Evolutionary conservation across 805 yeast genomes (phyloP), one percentile per base, ranked within the genome.

Genomic region (Kodamaea kakaduensis): DNA sequence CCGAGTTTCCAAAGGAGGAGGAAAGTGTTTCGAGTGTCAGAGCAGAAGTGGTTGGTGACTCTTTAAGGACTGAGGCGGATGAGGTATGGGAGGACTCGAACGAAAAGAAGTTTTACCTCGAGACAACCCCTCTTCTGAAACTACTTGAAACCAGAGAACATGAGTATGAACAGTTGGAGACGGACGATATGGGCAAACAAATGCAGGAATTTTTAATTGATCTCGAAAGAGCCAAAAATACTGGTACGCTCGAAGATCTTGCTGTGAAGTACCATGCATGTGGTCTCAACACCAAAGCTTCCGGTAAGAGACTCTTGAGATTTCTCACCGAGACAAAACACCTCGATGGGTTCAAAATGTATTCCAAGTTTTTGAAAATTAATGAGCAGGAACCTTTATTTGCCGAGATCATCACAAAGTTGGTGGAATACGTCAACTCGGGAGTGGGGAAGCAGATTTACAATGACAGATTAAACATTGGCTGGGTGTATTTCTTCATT

Each of bases 231-330:
- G 71, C 71, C 0, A 50, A 58, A 3, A 61, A 18, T 2, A 29
- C 72, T 1, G 74, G 66, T 6, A 78, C 71, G 13, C 58, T 81
- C 13, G 83, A 79, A 40, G 55, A 60, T 14, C 30, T 36, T 5
- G 16, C 33, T 9, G 40, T 52, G 10, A 65, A 62, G 6, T 81
- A 73, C 53, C 73, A 82, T 74, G 35, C 42, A 3, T 44, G 56
- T n/a, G 58, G 67, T 17, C 56, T 86, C 16, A 74, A 81, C 51
- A 84, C 84, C 49, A 85, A 81, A 53, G 88, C 93, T 0, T 77
- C 94, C 0, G 72, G 69, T 31, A 73, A 77, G 43, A 65, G 86
- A 44, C 51, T 88, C 6, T 49, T 75, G 32, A 73, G 70, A 34
- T 77, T 76, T 49, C 72, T 85, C 37, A 58, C 68, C 5, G 75